Conservation (phyloP, 164 flowering plant species). For the Magnolia kwangsiensis region DNA sequence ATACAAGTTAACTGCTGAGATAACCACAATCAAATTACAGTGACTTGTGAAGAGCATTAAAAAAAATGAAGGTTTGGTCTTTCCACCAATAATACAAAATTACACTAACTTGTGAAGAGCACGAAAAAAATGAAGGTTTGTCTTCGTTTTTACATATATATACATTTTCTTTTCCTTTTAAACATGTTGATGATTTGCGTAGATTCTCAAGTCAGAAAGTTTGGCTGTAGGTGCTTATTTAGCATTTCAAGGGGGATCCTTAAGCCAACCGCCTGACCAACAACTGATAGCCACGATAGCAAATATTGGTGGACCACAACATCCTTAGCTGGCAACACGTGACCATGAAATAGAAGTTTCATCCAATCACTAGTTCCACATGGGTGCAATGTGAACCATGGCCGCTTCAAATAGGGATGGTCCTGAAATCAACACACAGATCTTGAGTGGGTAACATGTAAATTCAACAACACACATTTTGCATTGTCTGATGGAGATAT, state of each 20-base stretch:
- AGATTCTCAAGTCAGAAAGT: not conserved
- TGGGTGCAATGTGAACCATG: constrained; percentile 86
- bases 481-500: not conserved
- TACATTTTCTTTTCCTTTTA: too few relatives aligned
- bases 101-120: too few relatives aligned
- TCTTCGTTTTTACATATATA: too few relatives aligned
- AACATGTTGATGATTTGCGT: too few relatives aligned
- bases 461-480: not conserved
- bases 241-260: constrained; percentile 46
- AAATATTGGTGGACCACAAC: constrained; percentile 41
- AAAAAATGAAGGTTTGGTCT: too few relatives aligned
- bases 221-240: not conserved
- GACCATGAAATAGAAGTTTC: constrained; percentile 54
- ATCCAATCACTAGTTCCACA: constrained; percentile 92
- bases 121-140: too few relatives aligned
- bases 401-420: constrained; percentile 77
- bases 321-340: constrained; percentile 9
- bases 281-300: constrained; percentile 78
- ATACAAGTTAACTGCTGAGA: too few relatives aligned
- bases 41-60: too few relatives aligned
- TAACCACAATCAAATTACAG: too few relatives aligned
- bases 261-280: constrained; percentile 74
- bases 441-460: not conserved
- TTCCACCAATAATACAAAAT: too few relatives aligned
- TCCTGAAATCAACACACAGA: constrained; percentile 42